Evolutionary conservation across 2,329 filamentous ascomycete species (phyloP).

Genomic region (Lecanicillium sp.): DNA sequence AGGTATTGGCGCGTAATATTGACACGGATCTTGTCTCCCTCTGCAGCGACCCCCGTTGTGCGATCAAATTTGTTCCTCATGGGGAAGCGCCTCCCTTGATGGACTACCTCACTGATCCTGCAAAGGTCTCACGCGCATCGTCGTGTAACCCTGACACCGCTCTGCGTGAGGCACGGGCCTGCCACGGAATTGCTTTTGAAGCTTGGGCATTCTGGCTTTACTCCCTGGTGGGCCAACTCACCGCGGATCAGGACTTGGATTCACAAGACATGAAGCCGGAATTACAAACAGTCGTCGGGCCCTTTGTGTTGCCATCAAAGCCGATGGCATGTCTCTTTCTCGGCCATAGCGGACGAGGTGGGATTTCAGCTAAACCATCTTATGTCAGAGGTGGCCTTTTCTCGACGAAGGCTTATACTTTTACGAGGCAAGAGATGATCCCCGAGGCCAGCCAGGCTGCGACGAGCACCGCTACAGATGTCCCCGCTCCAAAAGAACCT

Average conservation of each 20-base stretch:
- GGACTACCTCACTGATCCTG: conserved; percentile 24
- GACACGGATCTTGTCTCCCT: conserved; percentile 27
- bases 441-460: conserved; percentile 6
- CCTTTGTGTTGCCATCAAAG: conserved; percentile 30
- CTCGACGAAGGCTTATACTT: conserved; percentile 24
- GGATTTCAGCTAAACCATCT: conserved; percentile 25
- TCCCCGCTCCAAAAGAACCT: conserved; percentile 6
- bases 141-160: conserved; percentile 14
- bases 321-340: conserved; percentile 29
- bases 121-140: conserved; percentile 15
- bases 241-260: conserved; percentile 25
- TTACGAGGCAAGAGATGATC: conserved; percentile 16
- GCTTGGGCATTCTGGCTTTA: conserved; percentile 35
- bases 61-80: conserved; percentile 23
- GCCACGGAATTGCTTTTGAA: conserved; percentile 28
- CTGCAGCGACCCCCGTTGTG: conserved; percentile 23
- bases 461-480: not conserved
- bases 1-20: conserved; percentile 22
- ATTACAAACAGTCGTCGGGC: conserved; percentile 23
- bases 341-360: conserved; percentile 26
- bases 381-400: conserved; percentile 29
- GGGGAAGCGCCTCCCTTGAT: conserved; percentile 23
- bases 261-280: conserved; percentile 11
- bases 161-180: conserved; percentile 19
- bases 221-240: conserved; percentile 30